Evolutionary conservation across 169 alveolate genomes (phyloP), one percentile per base, ranked within the genome.

Genomic region (Cryptosporidium tyzzeri): DNA sequence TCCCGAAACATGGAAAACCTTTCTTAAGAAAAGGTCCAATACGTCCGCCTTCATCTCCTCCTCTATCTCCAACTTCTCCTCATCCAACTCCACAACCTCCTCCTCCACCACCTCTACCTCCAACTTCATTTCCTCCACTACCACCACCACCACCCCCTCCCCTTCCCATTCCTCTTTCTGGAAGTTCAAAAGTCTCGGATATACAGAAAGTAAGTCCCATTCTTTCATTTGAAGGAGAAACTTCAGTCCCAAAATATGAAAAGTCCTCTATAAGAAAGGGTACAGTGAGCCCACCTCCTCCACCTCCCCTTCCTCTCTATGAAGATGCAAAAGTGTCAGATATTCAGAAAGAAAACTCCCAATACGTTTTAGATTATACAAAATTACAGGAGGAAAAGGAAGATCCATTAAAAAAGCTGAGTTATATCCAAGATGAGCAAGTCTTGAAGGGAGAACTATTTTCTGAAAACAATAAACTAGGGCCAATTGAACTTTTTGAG

Each of bases 11-110:
- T 58, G 35, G 33, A 35, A 71, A 71, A 18, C 7, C 45, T 14
- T 80, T 61, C 12, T 39, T 50, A 18, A 70, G 31, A 5, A 18
- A 23, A 61, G 70, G 68, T 26, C 59, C 39, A 68, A 45, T 33
- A 69, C 21, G n/a, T 5, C 70, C 65, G 21, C 21, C 39, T 7
- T 35, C 61, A 35, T 55, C 85, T n/a, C 85, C 59, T 39, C 37
- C 51, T 59, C 68, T 62, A 4, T 80, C 39, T 23, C 74, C 89
- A 37, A 80, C 89, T 55, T 55, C 69, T n/a, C 33, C 71, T 23
- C 69, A 53, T 35, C 71, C 48, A 9, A 61, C 89, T 23, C 89
- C 69, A 33, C 89, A 44, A 1, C 45, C 84, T 69, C 84, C 68
- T 18, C 44, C 85, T n/a, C 85, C 59, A 23, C 26, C 26, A 14